Evolutionary conservation across 2,329 filamentous ascomycete species (phyloP).

Genomic region (Sporothrix euskadiensis): DNA sequence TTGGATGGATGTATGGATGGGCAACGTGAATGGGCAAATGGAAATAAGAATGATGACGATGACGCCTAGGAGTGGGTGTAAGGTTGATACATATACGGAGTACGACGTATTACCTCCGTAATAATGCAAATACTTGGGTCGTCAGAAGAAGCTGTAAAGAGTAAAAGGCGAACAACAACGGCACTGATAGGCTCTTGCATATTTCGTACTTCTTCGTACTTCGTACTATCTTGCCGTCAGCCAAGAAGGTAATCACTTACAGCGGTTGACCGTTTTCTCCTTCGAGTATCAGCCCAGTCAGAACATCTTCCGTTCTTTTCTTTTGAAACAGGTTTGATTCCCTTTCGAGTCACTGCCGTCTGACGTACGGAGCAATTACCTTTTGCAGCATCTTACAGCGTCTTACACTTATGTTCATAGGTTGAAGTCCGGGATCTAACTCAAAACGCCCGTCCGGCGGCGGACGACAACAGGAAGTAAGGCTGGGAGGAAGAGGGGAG

Average conservation of each 20-base stretch:
- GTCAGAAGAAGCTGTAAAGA: neutral
- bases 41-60: no score
- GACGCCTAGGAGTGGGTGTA: no score
- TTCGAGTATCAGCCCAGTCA: neutral
- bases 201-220: no score
- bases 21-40: no score
- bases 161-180: neutral
- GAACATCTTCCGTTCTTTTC: neutral
- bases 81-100: no score
- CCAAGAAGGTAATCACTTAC: neutral
- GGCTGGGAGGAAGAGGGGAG: neutral
- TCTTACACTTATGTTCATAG: neutral
- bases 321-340: neutral
- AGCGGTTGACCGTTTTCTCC: neutral
- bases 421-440: neutral
- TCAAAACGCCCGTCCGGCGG: conserved; percentile 15
- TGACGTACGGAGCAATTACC: neutral
- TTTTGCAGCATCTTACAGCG: neutral
- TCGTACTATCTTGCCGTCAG: neutral
- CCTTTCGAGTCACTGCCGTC: neutral
- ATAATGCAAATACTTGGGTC: no score
- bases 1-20: no score
- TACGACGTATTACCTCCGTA: no score
- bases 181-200: neutral
- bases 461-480: neutral